Conservation (phyloP, 2,329 filamentous ascomycete genomes). For the Trichoderma sp. region DNA sequence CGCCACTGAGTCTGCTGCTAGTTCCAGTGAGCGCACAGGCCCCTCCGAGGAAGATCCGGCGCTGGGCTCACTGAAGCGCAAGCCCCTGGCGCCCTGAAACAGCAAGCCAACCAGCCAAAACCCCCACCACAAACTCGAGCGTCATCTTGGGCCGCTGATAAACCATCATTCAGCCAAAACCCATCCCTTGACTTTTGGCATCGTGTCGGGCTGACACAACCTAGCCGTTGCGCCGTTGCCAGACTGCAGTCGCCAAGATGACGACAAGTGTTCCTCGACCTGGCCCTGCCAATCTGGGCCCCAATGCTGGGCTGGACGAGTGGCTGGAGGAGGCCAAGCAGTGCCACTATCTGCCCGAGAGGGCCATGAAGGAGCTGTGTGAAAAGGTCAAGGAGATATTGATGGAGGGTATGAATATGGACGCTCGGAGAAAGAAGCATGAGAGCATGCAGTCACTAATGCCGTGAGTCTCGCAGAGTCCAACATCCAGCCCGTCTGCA, state of each 20-base stretch:
- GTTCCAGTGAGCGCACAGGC: conserved; percentile 1
- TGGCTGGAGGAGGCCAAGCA: conserved; percentile 97
- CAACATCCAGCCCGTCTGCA: conserved; percentile 97
- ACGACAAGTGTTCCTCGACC: conserved; percentile 72
- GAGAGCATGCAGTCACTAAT: neutral
- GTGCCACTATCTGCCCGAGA: conserved; percentile 93
- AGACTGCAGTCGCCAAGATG: conserved; percentile 19
- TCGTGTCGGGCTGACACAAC: conserved; percentile 18
- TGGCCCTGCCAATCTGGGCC: conserved; percentile 79
- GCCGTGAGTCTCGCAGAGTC: conserved; percentile 63
- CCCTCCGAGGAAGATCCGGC: conserved; percentile 24
- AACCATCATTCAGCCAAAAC: conserved; percentile 2
- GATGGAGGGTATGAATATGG: conserved; percentile 79
- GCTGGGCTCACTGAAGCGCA: conserved; percentile 15
- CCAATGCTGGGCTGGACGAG: conserved; percentile 85
- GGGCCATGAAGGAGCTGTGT: conserved; percentile 97
- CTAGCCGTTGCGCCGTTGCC: conserved; percentile 24
- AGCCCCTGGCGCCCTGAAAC: conserved; percentile 15
- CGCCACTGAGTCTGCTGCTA: neutral
- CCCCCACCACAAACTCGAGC: conserved; percentile 26
- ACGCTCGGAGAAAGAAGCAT: neutral
- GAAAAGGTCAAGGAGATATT: conserved; percentile 98
- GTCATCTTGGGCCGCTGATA: conserved; percentile 19
- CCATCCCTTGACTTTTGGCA: conserved; percentile 14
- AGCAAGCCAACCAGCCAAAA: neutral